phyloP scores from a whole-genome alignment of 148 eudicot genomes.

The Salicornia ramosissima region DNA sequence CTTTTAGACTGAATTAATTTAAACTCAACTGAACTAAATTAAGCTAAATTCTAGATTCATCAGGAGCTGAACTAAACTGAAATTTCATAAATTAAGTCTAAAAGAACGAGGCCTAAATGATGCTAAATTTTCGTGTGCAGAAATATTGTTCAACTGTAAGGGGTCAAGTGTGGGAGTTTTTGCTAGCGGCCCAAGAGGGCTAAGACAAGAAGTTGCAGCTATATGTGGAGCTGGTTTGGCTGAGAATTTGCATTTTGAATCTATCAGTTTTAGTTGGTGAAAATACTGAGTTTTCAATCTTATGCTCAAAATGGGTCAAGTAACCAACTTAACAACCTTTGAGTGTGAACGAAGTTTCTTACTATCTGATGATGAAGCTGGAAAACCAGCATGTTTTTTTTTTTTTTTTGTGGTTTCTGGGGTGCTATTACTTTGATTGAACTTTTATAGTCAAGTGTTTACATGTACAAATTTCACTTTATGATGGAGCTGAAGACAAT shows the following conservation, averaged over 20 bases:
- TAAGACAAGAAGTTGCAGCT: conserved; percentile 76
- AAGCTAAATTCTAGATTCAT: too few species aligned
- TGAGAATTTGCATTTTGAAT: conserved; percentile 67
- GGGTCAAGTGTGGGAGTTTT: conserved; percentile 67
- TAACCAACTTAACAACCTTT: neutral
- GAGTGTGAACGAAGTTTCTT: too few species aligned
- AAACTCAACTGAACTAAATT: too few species aligned
- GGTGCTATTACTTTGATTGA: too few species aligned
- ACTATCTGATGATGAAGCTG: too few species aligned
- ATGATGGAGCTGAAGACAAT: neutral
- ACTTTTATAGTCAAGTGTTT: neutral
- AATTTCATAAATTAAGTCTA: too few species aligned
- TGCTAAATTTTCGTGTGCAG: conserved; percentile 33
- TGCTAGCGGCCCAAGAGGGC: conserved; percentile 66
- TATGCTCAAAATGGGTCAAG: neutral
- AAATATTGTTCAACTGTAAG: conserved; percentile 44
- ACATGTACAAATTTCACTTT: neutral
- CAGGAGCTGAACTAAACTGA: too few species aligned
- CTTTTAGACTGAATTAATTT: too few species aligned
- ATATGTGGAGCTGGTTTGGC: conserved; percentile 67
- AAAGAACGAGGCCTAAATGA: neutral
- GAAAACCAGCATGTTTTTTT: too few species aligned
- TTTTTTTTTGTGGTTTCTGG: too few species aligned
- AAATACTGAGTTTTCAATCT: neutral
- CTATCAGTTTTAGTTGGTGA: conserved; percentile 94